phyloP scores from a whole-genome alignment of 495 filamentous ascomycete genomes.

The Neurospora tetraspora region DNA sequence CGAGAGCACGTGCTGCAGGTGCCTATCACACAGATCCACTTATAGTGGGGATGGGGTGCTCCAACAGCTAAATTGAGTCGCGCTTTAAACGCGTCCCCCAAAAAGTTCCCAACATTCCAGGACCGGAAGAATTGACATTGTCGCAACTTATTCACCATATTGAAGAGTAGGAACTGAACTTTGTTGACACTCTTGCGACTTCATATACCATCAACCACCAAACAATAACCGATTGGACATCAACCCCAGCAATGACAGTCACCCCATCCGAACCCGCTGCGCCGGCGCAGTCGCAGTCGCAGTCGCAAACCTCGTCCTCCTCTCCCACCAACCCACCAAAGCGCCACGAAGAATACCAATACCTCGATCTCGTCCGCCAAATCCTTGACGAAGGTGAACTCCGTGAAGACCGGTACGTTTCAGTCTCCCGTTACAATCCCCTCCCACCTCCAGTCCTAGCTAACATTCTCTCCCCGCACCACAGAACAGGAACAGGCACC shows the following conservation, averaged over 20 bases:
- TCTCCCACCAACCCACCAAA: background rate
- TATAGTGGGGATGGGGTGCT: background rate
- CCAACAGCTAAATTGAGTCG: background rate
- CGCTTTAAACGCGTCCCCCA: background rate
- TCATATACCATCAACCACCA: background rate
- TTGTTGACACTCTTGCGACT: background rate
- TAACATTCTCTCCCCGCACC: background rate
- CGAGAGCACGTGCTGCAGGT: background rate
- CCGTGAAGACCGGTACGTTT: conserved; percentile 17
- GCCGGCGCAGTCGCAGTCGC: background rate
- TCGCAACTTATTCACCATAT: background rate
- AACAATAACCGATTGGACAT: background rate
- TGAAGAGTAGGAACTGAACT: background rate
- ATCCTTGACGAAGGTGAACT: conserved; percentile 22
- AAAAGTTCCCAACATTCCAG: background rate
- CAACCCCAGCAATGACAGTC: conserved; percentile 5
- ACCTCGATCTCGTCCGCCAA: conserved; percentile 23
- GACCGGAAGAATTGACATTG: background rate
- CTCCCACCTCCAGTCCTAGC: background rate
- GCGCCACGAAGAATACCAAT: conserved; percentile 22
- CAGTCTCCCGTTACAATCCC: background rate
- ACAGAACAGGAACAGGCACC: conserved; percentile 86
- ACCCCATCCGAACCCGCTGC: background rate
- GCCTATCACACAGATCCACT: background rate
- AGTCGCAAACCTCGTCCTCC: background rate